phyloP scores from a whole-genome alignment of 2,329 filamentous ascomycete genomes.

The Cadophora sp. region DNA sequence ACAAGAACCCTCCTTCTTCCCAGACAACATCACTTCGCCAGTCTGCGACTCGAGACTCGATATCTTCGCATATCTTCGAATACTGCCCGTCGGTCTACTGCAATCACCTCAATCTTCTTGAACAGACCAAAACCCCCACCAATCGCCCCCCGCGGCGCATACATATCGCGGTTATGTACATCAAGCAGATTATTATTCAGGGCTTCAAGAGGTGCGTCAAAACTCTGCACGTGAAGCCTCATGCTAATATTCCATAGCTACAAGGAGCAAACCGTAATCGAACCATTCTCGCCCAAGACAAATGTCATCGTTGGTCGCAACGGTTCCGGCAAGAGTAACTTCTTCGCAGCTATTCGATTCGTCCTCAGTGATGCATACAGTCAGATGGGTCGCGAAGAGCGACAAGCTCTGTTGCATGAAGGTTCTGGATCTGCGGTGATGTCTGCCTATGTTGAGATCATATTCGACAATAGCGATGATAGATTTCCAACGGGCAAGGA shows the following conservation, averaged over 20 bases:
- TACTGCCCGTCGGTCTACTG: neutral
- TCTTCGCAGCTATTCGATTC: constrained; percentile 98
- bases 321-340: constrained; percentile 99
- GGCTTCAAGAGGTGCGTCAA: constrained; percentile 91
- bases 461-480: constrained; percentile 97
- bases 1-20: neutral
- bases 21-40: neutral
- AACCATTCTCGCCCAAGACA: constrained; percentile 95
- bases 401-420: constrained; percentile 95
- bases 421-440: constrained; percentile 97
- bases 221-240: neutral
- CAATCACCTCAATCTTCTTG: neutral
- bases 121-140: neutral
- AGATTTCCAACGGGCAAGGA: constrained; percentile 93
- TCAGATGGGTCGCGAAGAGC: constrained; percentile 93
- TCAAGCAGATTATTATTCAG: constrained; percentile 99
- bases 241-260: constrained; percentile 67
- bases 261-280: constrained; percentile 99
- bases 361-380: constrained; percentile 98
- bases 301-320: constrained; percentile 99
- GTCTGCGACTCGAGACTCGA: neutral
- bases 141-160: constrained; percentile 29
- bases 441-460: constrained; percentile 99
- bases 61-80: neutral
- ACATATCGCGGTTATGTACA: constrained; percentile 73